Conservation (phyloP, 495 filamentous ascomycete species). For the Neurospora sp. region DNA sequence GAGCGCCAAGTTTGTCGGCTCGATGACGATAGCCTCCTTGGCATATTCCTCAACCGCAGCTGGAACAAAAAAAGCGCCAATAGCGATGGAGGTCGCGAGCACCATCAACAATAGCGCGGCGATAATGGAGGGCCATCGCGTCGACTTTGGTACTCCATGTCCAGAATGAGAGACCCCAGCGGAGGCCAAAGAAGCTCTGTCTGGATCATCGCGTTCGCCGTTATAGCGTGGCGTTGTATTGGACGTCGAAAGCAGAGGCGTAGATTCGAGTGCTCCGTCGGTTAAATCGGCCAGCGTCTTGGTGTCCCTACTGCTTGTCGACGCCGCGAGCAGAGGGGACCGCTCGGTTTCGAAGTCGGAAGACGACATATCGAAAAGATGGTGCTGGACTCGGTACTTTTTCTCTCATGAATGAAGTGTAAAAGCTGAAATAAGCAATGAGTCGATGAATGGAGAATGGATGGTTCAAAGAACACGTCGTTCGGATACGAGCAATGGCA, state of each 20-base stretch:
- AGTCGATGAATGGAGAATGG: neutral
- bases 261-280: conserved; percentile 34
- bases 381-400: neutral
- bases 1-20: conserved; percentile 71
- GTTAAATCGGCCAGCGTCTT: neutral
- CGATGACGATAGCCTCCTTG: conserved; percentile 67
- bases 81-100: conserved; percentile 33
- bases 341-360: neutral
- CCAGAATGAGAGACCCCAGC: conserved; percentile 19
- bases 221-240: conserved; percentile 35
- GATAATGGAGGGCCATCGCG: conserved; percentile 37
- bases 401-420: neutral
- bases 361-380: neutral
- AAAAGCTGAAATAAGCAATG: neutral
- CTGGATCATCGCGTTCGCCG: conserved; percentile 29
- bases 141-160: conserved; percentile 10
- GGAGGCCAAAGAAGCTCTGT: conserved; percentile 17
- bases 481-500: neutral
- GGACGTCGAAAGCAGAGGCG: conserved; percentile 41
- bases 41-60: conserved; percentile 74
- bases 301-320: neutral
- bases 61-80: conserved; percentile 69
- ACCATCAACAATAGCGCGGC: conserved; percentile 32
- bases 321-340: neutral
- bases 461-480: neutral